Percentiles rank a stretch among this genome's conserved stretches.
Conservation (phyloP, 306 rosid species). For the Aeschynomene evenia region DNA sequence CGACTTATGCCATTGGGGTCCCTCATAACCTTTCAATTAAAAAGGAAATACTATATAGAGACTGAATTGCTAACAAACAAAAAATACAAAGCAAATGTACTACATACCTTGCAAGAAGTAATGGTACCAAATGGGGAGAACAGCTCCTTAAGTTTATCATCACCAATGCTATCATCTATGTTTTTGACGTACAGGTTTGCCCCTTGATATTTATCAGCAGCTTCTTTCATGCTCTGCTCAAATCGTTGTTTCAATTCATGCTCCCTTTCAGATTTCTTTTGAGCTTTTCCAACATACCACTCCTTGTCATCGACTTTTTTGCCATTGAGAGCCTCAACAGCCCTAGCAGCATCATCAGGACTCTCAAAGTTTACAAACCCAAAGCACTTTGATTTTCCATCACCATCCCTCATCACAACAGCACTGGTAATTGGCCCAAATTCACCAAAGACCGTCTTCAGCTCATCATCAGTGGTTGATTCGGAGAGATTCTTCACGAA, state of each 20-base stretch:
- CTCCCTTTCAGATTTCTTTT: slow-evolving; percentile 94
- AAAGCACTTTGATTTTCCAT: slow-evolving; percentile 93
- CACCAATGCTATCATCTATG: slow-evolving; percentile 71
- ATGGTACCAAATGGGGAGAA: slow-evolving; percentile 75
- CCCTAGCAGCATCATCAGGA: slow-evolving; percentile 76
- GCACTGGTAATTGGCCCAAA: slow-evolving; percentile 83
- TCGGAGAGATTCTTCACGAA: slow-evolving; percentile 88
- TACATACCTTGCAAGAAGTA: slow-evolving; percentile 84
- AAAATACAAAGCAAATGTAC: slow-evolving; percentile 1
- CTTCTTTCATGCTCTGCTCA: slow-evolving; percentile 90
- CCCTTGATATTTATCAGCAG: slow-evolving; percentile 91
- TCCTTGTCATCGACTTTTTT: slow-evolving; percentile 74
- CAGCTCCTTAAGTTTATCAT: slow-evolving; percentile 76
- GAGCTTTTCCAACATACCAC: slow-evolving; percentile 94
- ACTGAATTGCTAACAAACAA: not conserved
- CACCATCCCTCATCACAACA: slow-evolving; percentile 90
- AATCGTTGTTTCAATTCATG: slow-evolving; percentile 64
- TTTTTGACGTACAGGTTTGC: slow-evolving; percentile 85
- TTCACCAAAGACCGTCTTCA: slow-evolving; percentile 65
- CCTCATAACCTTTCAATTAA: slow-evolving; percentile 74
- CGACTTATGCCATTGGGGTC: slow-evolving; percentile 94
- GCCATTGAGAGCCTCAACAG: slow-evolving; percentile 85
- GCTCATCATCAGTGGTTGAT: slow-evolving; percentile 78
- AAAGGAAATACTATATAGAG: slow-evolving; percentile 3
- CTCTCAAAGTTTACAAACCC: slow-evolving; percentile 94